Conservation (phyloP, 305 asterid species). For the Rubia occidens region DNA sequence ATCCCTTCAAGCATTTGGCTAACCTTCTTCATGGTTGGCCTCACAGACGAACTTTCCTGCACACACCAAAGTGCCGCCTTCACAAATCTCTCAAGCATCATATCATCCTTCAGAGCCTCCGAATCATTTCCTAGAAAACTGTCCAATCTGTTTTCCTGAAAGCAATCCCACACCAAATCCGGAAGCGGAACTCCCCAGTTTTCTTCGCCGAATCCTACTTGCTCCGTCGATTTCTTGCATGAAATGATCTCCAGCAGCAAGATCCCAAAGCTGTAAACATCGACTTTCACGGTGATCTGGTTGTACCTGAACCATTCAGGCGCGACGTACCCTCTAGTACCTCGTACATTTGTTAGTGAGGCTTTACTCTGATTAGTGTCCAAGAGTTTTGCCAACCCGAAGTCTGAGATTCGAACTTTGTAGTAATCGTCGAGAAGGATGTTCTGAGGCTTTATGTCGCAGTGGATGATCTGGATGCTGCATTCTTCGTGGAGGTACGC, state of each 20-base stretch:
- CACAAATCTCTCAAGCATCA: constrained; percentile 13
- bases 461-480: constrained; percentile 28
- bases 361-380: constrained; percentile 24
- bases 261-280: constrained; percentile 31
- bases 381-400: constrained; percentile 35
- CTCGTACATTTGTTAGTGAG: constrained; percentile 20
- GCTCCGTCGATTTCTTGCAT: constrained; percentile 15
- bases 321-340: constrained; percentile 31
- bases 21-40: constrained; percentile 36
- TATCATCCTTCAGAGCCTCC: constrained; percentile 8
- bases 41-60: constrained; percentile 23
- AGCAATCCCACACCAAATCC: constrained; percentile 27
- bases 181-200: constrained; percentile 8
- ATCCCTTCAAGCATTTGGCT: constrained; percentile 28
- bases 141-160: constrained; percentile 11
- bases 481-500: constrained; percentile 37
- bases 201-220: not conserved
- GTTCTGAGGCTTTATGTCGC: constrained; percentile 37
- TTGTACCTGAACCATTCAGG: constrained; percentile 29
- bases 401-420: constrained; percentile 28
- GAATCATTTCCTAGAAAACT: constrained; percentile 15
- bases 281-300: constrained; percentile 23
- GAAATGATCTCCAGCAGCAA: constrained; percentile 23
- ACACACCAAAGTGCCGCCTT: constrained; percentile 27
- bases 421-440: constrained; percentile 27